Base-by-base conservation (phyloP, 2,329 filamentous ascomycete genomes). In the Colletotrichum lindemuthianum region DNA sequence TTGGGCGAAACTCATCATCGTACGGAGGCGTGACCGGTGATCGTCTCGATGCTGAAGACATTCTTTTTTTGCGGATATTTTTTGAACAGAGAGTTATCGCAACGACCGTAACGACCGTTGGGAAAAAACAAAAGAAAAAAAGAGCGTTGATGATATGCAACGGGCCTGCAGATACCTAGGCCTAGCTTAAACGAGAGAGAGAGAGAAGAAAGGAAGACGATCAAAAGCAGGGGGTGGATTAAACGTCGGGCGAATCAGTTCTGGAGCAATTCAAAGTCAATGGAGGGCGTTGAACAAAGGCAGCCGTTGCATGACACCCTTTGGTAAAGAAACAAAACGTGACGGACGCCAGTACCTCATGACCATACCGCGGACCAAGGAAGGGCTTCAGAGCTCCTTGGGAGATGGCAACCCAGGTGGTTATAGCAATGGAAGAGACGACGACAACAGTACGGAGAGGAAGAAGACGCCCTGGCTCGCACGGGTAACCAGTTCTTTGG, bases 1-100 rank as follows among this genome's bases (percentile, higher is more conserved):
- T 60, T 44, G 55, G 40, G 32, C 16, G 36, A 11, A 44, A 43
- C 45, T 65, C 61, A 37, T 56, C 12, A 24, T 65, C 61, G 33
- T 65, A 61, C 4, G 61, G 61, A n/a, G 61, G 61, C n/a, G 61
- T 65, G 43, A 65, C 58, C 47, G 61, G 61, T 15, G 58, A 65
- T 41, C 58, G 43, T 16, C 58, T 44, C 6, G 61, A 65, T 41
- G 43, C 36, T n/a, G 51, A 52, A 32, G 51, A 57, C 61, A 65
- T 65, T 24, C 24, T 24, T 24, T 24, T 3, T 24, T 24, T 24
- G 24, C 24, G 3, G n/a, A 15, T 61, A 3, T 13, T 13, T 34
- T n/a, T n/a, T 24, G 11, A 33, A 52, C 52, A 44, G 15, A 33
- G 8, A 15, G 34, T 41, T n/a, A 24, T 24, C 24, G 34, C 32